phyloP scores from a whole-genome alignment of 352 stramenopile genomes.

The Globisporangium iwayamae region DNA sequence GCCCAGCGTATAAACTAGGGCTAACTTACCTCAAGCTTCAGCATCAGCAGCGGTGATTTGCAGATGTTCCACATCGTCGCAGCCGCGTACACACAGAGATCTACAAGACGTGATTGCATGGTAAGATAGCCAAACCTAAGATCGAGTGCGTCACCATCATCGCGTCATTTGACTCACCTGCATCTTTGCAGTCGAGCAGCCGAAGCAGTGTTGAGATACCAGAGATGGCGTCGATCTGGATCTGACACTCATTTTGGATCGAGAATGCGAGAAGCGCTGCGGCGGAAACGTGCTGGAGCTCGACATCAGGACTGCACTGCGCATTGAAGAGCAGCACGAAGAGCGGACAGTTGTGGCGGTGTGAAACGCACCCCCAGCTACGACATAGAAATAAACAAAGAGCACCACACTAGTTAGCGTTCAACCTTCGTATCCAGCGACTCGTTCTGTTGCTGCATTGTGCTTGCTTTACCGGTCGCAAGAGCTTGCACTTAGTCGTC shows the following conservation, averaged over 20 bases:
- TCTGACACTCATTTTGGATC: constrained; percentile 63
- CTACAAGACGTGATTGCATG: constrained; percentile 2
- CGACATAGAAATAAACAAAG: no score
- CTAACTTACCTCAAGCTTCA: constrained; percentile 57
- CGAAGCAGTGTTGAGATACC: constrained; percentile 42
- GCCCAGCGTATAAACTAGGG: not conserved
- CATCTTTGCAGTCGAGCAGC: constrained; percentile 39
- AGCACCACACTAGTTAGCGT: not conserved
- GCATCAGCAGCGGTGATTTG: constrained; percentile 55
- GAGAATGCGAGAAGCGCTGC: constrained; percentile 63
- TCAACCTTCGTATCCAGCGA: not conserved
- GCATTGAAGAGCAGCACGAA: constrained; percentile 44
- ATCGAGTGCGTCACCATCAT: not conserved
- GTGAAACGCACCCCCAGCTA: constrained; percentile 69
- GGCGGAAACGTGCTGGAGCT: constrained; percentile 39
- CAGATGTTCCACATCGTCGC: constrained; percentile 65
- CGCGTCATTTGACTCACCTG: constrained; percentile 12
- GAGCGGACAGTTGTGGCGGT: constrained; percentile 65
- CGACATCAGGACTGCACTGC: constrained; percentile 20
- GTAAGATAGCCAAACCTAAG: not conserved
- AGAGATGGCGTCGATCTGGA: constrained; percentile 55
- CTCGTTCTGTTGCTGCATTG: not conserved
- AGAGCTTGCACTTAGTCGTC: constrained; percentile 52
- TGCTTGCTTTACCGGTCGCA: constrained; percentile 39
- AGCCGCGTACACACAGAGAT: constrained; percentile 47